These are phyloP conservation scores for Davidsoniella virescens DNA, from an alignment of 2,329 filamentous ascomycete genomes.

Conservation along the genomic window DNA sequence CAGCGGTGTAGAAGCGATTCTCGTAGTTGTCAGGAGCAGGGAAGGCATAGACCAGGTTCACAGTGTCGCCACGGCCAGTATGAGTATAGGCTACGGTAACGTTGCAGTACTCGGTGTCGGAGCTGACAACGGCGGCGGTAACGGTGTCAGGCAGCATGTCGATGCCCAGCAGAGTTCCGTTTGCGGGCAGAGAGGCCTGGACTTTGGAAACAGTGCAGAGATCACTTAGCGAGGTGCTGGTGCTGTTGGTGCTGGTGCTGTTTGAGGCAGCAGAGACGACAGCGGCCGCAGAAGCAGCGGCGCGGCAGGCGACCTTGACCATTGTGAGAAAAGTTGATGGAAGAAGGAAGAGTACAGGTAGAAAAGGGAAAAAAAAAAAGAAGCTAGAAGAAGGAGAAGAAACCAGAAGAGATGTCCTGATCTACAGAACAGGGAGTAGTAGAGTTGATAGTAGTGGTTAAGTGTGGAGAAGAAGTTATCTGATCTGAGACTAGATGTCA, in stretches of 20 bases:
- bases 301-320: conserved; percentile 3
- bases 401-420: conserved; percentile 3
- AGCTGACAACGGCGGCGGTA: not conserved
- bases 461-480: not conserved
- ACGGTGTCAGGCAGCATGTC: conserved; percentile 3
- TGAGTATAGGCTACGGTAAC: conserved; percentile 14
- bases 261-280: conserved; percentile 1
- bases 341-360: not conserved
- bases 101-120: conserved; percentile 14
- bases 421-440: not conserved
- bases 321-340: not conserved
- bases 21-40: too few relatives aligned
- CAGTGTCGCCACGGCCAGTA: conserved; percentile 11
- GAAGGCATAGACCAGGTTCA: too few relatives aligned
- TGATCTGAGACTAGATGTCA: not conserved
- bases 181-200: not conserved
- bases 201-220: conserved; percentile 2
- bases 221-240: conserved; percentile 5
- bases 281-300: not conserved
- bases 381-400: not conserved
- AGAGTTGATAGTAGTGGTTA: not conserved
- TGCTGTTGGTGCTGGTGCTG: conserved; percentile 1
- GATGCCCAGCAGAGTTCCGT: not conserved
- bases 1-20: too few relatives aligned
- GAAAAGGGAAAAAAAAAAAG: not conserved